Evolutionary conservation across 352 stramenopile species (phyloP), one percentile per base, ranked within the genome.

Genomic region (Lagenidium sp.): DNA sequence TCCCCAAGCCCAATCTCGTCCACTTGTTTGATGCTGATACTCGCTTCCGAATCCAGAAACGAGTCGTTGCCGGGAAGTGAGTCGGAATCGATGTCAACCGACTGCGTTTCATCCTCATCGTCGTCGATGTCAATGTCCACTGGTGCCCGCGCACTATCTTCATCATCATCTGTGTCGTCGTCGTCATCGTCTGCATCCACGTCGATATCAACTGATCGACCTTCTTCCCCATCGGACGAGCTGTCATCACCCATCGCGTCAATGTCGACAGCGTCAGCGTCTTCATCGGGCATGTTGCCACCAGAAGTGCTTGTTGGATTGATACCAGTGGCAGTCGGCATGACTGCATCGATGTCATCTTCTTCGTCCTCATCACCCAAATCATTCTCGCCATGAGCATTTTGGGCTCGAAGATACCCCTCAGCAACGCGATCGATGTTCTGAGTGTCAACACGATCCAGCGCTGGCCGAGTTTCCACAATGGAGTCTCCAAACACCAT

Each of bases 61-160:
- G 44, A 44, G 28, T 54, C 46, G 11, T 47, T 48, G 16, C 44
- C 52, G 23, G 35, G 52, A 21, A 48, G 39, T 2, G 35, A 24
- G 20, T 55, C 45, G 22, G 48, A 52, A 18, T 60, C 52, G 19
- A 60, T 31, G 29, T 65, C 53, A 37, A 65, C 63, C 16, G 42
- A 54, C 10, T 43, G 53, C 8, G 55, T 65, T 18, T 53, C 53
- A 12, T 64, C 60, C 36, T 55, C 68, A 19, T 57, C 54, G 15
- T 58, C 55, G 26, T 69, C 52, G 2, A 53, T 56, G 8, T 56
- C 55, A 28, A 63, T 42, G 26, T 59, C 54, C n/a, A 52, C 26
- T 2, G 44, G 43, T 6, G 13, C 7, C 8, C 34, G 34, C 8
- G 67, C 68, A 16, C 36, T 53, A 4, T 51, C 60, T 21, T 45